Base-by-base conservation (phyloP, 2,329 filamentous ascomycete species). In the Fusarium globosum region DNA sequence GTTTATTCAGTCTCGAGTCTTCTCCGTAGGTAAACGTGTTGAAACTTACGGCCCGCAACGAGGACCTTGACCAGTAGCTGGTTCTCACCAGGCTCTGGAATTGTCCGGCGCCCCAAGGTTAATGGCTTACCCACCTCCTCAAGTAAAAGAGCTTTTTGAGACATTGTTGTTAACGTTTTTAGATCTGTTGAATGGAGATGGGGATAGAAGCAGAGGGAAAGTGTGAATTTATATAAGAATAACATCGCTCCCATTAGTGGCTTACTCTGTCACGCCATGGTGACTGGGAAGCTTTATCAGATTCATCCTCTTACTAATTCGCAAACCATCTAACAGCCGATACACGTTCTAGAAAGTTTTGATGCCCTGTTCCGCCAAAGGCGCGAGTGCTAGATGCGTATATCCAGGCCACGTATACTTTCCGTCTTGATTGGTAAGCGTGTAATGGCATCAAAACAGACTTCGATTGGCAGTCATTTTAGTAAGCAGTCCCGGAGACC, bases 51-150 rank as follows among this genome's bases (percentile, higher is more conserved):
- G 15, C 57, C 45, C 30, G 57, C 33, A 18, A 60, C 57, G 52
- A 52, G 43, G 33, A 59, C 43, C 33, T 59, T 59, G 21, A 59
- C 56, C 21, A 59, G 23, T 16, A 52, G 7, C 16, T 59, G 43
- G 18, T 38, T 38, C 9, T 39, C 21, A 3, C 21, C 9, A 7
- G 56, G 45, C 5, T 60, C 8, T 8, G 45, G 57, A 33, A 60
- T 60, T 16, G 26, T 11, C 2, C 45, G 45, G 4, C n/a, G 2
- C 2, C 45, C 57, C 2, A 21, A 7, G 13, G 18, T 6, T 3
- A 59, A 33, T 3, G 26, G 56, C 20, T 26, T 59, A 1, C 35
- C 45, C 14, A 53, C 21, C 13, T 60, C 57, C 12, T 33, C 11
- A 11, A 53, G 45, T 26, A 53, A 30, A 10, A 59, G 43, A 26